phyloP scores from a whole-genome alignment of 345 rosid genomes.

The Noccaea bulbosa region DNA sequence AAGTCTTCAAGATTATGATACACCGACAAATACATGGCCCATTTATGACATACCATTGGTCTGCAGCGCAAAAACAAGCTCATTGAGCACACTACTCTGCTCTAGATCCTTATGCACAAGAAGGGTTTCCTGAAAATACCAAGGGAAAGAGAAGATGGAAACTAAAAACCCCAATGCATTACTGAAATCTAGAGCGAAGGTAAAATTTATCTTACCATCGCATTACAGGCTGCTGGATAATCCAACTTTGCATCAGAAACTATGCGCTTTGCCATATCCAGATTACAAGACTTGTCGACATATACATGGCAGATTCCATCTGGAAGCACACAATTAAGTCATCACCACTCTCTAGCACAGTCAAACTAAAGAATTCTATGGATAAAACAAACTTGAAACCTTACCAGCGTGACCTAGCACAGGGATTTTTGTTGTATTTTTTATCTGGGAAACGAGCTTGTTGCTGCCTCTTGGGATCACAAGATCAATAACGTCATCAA shows the following conservation, averaged over 20 bases:
- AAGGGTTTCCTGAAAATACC: constrained; percentile 76
- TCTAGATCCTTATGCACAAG: constrained; percentile 91
- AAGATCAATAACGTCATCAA: constrained; percentile 97
- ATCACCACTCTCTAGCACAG: constrained; percentile 10
- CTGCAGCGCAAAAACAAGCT: constrained; percentile 60
- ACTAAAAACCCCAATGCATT: background rate
- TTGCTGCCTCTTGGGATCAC: constrained; percentile 99
- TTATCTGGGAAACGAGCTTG: constrained; percentile 87
- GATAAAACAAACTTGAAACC: constrained; percentile 11
- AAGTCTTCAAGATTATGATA: background rate
- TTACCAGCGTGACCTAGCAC: constrained; percentile 96
- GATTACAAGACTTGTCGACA: constrained; percentile 84
- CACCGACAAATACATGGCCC: background rate
- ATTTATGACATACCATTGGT: constrained; percentile 56
- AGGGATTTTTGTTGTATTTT: constrained; percentile 91
- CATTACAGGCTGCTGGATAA: constrained; percentile 98
- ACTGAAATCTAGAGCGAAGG: constrained; percentile 8
- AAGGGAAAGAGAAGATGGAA: constrained; percentile 24
- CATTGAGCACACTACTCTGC: constrained; percentile 57
- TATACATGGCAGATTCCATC: constrained; percentile 99
- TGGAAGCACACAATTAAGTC: constrained; percentile 36
- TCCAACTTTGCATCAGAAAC: constrained; percentile 91
- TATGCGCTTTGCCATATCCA: constrained; percentile 79
- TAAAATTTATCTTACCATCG: constrained; percentile 65
- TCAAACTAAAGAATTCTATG: background rate